Conservation (phyloP, 305 asterid genomes). For the Solanum hybrid region DNA sequence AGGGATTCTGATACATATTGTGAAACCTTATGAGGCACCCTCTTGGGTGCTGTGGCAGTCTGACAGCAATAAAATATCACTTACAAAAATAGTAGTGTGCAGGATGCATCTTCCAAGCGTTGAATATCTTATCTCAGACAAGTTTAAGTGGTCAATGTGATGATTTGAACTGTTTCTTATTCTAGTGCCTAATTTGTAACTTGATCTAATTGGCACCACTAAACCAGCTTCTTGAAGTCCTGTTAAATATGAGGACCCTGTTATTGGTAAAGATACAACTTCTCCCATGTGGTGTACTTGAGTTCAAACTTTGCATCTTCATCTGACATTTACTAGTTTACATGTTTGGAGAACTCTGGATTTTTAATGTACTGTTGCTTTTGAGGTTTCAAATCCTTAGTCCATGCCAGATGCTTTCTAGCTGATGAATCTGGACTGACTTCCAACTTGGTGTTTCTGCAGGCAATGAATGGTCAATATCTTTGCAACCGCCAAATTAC, state of each 20-base stretch:
- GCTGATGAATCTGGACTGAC: background rate
- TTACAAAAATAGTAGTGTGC: background rate
- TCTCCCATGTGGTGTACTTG: background rate
- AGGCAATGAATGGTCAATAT: constrained; percentile 97
- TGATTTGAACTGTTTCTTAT: background rate
- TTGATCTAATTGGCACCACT: background rate
- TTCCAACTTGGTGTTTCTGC: constrained; percentile 8
- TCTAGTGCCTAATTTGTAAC: background rate
- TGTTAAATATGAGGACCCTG: background rate
- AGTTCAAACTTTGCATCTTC: background rate
- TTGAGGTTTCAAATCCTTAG: background rate
- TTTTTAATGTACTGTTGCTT: background rate
- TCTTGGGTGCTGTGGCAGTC: background rate
- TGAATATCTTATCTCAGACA: background rate
- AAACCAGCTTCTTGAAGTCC: background rate
- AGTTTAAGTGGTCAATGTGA: background rate
- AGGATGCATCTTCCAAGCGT: background rate
- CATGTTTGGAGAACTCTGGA: background rate
- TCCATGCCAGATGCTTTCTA: background rate
- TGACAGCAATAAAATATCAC: background rate
- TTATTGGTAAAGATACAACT: background rate
- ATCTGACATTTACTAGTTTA: background rate
- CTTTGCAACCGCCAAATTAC: constrained; percentile 92
- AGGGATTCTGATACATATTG: background rate
- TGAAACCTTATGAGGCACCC: background rate